Evolutionary conservation across 306 rosid genomes (phyloP).

Genomic region (Corylus americana): DNA sequence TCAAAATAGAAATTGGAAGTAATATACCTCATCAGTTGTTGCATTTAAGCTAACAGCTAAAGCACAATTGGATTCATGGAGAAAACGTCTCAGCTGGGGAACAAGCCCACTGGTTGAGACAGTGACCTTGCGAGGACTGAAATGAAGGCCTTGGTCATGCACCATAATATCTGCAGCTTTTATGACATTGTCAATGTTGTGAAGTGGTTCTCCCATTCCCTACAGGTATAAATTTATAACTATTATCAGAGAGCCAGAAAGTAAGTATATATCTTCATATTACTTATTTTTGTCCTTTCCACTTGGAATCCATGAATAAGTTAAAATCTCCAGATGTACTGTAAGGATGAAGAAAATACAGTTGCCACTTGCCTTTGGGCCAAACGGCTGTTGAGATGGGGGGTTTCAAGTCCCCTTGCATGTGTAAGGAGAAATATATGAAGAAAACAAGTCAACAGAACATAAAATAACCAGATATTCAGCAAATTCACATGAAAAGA

Average conservation of each 20-base stretch:
- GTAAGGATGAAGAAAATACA: neutral
- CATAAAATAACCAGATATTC: neutral
- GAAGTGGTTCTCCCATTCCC: constrained; percentile 99
- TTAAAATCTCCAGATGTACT: neutral
- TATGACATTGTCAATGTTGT: constrained; percentile 88
- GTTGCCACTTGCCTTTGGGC: neutral
- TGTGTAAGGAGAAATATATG: neutral
- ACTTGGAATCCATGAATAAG: neutral
- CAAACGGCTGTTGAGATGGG: neutral
- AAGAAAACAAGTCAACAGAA: neutral
- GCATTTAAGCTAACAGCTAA: constrained; percentile 98
- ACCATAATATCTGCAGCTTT: constrained; percentile 90
- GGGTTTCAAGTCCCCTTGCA: neutral
- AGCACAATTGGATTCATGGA: constrained; percentile 72
- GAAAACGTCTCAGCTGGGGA: constrained; percentile 85
- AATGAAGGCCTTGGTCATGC: constrained; percentile 89
- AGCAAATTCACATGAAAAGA: neutral
- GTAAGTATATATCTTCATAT: constrained; percentile 7
- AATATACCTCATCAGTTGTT: constrained; percentile 81
- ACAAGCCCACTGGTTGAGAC: constrained; percentile 96
- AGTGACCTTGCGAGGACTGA: constrained; percentile 95
- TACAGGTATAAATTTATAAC: constrained; percentile 30
- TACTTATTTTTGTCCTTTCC: neutral
- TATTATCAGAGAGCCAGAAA: constrained; percentile 27
- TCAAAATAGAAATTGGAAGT: constrained; percentile 17